Conservation (phyloP, 805 yeast species). For the Wickerhamiella alocasiicola region DNA sequence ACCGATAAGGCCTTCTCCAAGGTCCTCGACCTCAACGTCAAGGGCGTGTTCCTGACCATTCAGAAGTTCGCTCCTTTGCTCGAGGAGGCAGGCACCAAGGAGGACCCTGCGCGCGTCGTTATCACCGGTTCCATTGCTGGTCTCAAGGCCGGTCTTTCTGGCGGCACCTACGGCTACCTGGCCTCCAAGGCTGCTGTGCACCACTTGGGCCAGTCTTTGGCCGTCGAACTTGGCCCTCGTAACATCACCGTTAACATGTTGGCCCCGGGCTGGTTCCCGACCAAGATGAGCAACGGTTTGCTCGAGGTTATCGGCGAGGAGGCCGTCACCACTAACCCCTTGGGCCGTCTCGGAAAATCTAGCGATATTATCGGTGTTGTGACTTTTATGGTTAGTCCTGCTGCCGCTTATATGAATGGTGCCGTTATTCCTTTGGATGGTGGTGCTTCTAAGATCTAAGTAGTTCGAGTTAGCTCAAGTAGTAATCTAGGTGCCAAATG, state of each 20-base stretch:
- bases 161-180: slow-evolving; percentile 55
- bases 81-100: slow-evolving; percentile 38
- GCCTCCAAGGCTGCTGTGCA: slow-evolving; percentile 68
- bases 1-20: slow-evolving; percentile 50
- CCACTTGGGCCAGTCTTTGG: slow-evolving; percentile 52
- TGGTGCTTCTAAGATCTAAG: slow-evolving; percentile 31
- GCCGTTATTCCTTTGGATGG: slow-evolving; percentile 60
- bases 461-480: too few species aligned
- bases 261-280: slow-evolving; percentile 70
- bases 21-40: slow-evolving; percentile 49
- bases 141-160: slow-evolving; percentile 30
- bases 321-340: slow-evolving; percentile 42
- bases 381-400: slow-evolving; percentile 44
- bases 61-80: slow-evolving; percentile 50
- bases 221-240: slow-evolving; percentile 51
- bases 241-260: slow-evolving; percentile 57
- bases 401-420: slow-evolving; percentile 54
- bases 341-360: slow-evolving; percentile 48
- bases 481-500: too few species aligned
- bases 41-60: slow-evolving; percentile 55
- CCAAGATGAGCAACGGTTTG: slow-evolving; percentile 60
- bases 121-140: slow-evolving; percentile 60
- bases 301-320: slow-evolving; percentile 43
- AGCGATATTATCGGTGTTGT: slow-evolving; percentile 46
- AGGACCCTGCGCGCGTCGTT: slow-evolving; percentile 52